Conservation (phyloP, 495 filamentous ascomycete genomes). For the Durotheca rogersii region DNA sequence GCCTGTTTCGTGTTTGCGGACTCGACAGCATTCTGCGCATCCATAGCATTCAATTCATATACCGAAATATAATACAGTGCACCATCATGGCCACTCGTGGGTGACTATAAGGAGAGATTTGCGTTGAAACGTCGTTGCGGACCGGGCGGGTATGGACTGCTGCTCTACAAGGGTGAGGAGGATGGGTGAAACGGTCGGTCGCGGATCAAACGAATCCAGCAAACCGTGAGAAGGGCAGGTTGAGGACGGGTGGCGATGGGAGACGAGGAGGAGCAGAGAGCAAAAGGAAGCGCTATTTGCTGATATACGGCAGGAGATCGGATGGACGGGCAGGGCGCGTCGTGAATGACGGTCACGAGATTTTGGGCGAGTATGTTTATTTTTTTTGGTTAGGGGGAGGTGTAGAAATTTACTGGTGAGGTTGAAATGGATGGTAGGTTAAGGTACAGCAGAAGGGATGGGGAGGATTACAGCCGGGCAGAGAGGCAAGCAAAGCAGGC, state of each 20-base stretch:
- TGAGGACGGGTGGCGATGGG: constrained; percentile 2
- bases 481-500: constrained; percentile 23
- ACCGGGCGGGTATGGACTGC: constrained; percentile 20
- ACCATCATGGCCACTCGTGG: constrained; percentile 55
- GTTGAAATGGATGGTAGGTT: constrained; percentile 17
- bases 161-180: constrained; percentile 21
- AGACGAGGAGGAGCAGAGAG: constrained; percentile 2
- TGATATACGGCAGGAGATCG: constrained; percentile 23
- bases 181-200: constrained; percentile 27
- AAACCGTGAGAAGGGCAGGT: constrained; percentile 2
- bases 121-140: constrained; percentile 12
- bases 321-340: not conserved
- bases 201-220: constrained; percentile 24
- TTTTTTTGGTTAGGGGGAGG: constrained; percentile 9
- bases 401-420: constrained; percentile 25
- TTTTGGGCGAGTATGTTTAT: constrained; percentile 19
- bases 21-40: constrained; percentile 61
- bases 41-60: constrained; percentile 58
- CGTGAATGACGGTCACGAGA: constrained; percentile 13
- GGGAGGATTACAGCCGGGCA: constrained; percentile 20
- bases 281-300: constrained; percentile 19
- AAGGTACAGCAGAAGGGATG: constrained; percentile 2
- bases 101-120: constrained; percentile 28
- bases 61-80: constrained; percentile 46
- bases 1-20: constrained; percentile 55